Evolutionary conservation across 2,329 filamentous ascomycete genomes (phyloP), one percentile per base, ranked within the genome.

Genomic region (Penicillium thymicola): DNA sequence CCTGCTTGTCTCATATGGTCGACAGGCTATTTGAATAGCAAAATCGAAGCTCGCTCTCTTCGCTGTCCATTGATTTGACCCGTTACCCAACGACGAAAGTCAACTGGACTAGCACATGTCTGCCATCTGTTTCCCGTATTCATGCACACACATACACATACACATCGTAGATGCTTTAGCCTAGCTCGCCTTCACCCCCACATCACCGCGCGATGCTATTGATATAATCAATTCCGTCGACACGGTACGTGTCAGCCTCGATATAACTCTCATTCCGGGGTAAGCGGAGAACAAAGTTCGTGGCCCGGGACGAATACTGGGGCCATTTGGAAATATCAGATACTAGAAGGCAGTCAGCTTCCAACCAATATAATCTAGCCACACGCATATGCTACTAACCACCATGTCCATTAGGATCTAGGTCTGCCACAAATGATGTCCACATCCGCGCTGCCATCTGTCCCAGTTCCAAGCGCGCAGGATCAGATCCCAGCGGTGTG

Each of bases 391-490:
- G 36, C 43, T 5, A 63, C 63, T 36, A 55, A 71, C 69, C 61
- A 27, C 59, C 59, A 59, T 70, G 66, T 7, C 62, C 60, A 59
- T 71, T 70, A 1, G 69, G 69, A 57, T 69, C 54, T 36, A 71
- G 43, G 49, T 68, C 61, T 23, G 59, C 50, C 34, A 64, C 68
- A 47, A 71, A 70, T 3, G 69, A 68, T 10, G 67, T 67, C 69
- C 69, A 70, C 67, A 71, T 71, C 5, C 62, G 59, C n/a, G 68
- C 69, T 0, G 65, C 67, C 56, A 70, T 53, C 41, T 70, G 65
- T 8, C 61, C 69, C 14, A 71, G 58, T 9, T 64, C 59, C 7
- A 71, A 45, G 5, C 68, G 66, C 3, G 51, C 54, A 30, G 64
- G 66, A 21, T 69, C 66, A 27, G 56, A 56, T 25, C 67, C 67